Conservation (phyloP, 306 rosid species). For the Rosa multiflora region DNA sequence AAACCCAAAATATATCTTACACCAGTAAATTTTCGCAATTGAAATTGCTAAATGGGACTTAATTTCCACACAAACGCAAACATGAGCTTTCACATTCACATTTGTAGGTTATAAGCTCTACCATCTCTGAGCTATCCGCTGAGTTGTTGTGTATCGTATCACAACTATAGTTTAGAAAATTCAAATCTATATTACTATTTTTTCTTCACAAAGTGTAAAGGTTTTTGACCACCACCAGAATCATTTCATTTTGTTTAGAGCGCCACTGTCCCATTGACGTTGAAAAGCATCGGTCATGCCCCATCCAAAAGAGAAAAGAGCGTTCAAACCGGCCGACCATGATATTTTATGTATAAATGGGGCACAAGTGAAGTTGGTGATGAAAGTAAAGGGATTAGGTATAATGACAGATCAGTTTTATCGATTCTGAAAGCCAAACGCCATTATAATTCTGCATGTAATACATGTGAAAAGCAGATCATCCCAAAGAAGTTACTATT, state of each 20-base stretch:
- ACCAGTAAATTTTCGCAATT: neutral
- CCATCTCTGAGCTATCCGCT: neutral
- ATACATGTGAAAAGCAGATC: neutral
- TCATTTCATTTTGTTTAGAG: neutral
- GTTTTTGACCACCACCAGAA: neutral
- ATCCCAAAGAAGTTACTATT: neutral
- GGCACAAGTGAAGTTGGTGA: conserved; percentile 3
- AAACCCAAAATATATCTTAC: no score
- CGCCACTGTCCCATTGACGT: neutral
- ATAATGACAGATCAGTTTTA: neutral
- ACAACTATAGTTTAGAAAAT: neutral
- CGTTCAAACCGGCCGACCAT: neutral
- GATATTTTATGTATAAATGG: neutral
- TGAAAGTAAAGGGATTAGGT: neutral
- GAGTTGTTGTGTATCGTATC: neutral
- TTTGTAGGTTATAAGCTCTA: neutral
- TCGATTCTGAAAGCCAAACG: neutral
- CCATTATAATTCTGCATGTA: neutral
- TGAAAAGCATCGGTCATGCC: neutral
- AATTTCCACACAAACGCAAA: neutral
- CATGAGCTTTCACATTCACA: neutral
- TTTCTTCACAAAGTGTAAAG: neutral
- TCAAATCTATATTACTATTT: neutral
- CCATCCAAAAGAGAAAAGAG: conserved; percentile 1
- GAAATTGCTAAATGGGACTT: neutral